Base-by-base conservation (phyloP, 805 yeast species). In the Saturnispora serradocipensis region DNA sequence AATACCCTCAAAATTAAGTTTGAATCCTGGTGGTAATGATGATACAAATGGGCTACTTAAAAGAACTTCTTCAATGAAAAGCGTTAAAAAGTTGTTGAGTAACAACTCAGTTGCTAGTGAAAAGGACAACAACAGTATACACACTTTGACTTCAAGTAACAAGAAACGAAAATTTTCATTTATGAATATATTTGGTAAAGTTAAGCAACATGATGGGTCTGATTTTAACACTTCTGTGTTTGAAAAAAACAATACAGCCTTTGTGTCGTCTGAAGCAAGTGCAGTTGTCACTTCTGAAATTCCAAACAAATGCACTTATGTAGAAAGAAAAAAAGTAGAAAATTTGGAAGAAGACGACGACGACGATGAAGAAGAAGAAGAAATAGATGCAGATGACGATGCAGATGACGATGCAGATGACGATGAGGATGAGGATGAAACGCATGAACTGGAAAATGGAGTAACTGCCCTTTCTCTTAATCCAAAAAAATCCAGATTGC, bases 1-100 rank as follows among this genome's bases (percentile, higher is more conserved):
- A 51, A 63, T 71, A 46, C 59, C 66, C 59, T 48, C 67, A 34
- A 57, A 64, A 45, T 44, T 66, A n/a, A 43, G 51, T 4, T 47
- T 32, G 32, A 58, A 59, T 28, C 56, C 32, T n/a, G 20, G 22
- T 22, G 43, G 28, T 18, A 36, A 30, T 10, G 43, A 36, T 20
- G 39, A n/a, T 11, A 22, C 10, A 2, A 22, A 16, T 18, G 36
- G 20, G 10, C 6, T 13, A 32, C 9, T 45, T 7, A 50, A 15
- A 43, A 50, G 52, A 53, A 38, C 43, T 43, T 36, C 47, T 20
- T 47, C 49, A 22, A 27, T 27, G 60, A 51, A 60, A 34, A 45
- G 35, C 32, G 45, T 50, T 4, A 44, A 44, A 38, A 43, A 44
- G 16, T 35, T 45, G 45, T 38, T 49, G 20, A 48, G 22, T 4